Conservation (phyloP, 2,329 filamentous ascomycete species). For the Coniella vitis region DNA sequence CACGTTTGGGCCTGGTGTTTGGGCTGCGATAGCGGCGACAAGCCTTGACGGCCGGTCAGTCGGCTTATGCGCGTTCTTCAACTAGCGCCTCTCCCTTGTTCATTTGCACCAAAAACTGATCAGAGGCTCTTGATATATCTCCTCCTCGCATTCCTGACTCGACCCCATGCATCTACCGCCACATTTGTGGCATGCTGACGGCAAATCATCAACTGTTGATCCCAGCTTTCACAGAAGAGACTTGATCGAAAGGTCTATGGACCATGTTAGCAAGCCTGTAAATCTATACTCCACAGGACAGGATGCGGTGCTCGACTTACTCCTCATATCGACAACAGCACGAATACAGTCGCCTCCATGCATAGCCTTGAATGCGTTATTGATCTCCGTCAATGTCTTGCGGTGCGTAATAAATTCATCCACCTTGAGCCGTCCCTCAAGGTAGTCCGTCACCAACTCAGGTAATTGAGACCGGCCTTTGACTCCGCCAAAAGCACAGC, state of each 20-base stretch:
- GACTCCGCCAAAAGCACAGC: constrained; percentile 95
- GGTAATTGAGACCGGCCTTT: constrained; percentile 93
- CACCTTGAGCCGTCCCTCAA: constrained; percentile 86
- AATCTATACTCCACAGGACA: too few species aligned
- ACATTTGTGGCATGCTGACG: too few species aligned
- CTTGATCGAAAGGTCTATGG: neutral
- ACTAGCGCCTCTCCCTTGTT: too few species aligned
- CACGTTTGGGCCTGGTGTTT: neutral
- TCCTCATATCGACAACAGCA: constrained; percentile 70
- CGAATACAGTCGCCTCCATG: constrained; percentile 95
- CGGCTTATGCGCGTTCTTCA: too few species aligned
- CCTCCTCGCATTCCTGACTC: too few species aligned
- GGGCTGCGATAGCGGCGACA: neutral
- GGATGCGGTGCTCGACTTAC: constrained; percentile 11
- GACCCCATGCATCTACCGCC: too few species aligned
- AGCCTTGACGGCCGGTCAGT: too few species aligned
- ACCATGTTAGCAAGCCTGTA: too few species aligned
- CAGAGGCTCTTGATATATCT: too few species aligned
- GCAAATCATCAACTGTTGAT: too few species aligned
- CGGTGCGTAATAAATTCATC: constrained; percentile 99
- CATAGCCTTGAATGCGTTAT: constrained; percentile 84
- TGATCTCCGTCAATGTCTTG: constrained; percentile 75
- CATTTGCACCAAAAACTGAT: too few species aligned
- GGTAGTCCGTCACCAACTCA: constrained; percentile 81
- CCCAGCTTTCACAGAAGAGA: neutral